Conservation (phyloP, 495 filamentous ascomycete species). For the Penicillium ochrochloron region DNA sequence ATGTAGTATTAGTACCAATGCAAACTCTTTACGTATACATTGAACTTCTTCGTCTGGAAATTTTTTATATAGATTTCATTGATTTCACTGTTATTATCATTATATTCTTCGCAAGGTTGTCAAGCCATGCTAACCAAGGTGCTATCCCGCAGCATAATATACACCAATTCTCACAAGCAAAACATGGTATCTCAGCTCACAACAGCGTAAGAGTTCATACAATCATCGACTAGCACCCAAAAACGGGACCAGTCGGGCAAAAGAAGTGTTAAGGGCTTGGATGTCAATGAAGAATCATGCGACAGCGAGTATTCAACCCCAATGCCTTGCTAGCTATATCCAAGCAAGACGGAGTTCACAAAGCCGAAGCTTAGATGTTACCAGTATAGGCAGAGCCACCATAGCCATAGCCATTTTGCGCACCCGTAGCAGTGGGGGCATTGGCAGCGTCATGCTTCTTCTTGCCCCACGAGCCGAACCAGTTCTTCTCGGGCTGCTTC, state of each 20-base stretch:
- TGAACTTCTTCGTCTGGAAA: no score
- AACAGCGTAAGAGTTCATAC: slow-evolving; percentile 27
- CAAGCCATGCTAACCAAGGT: not conserved
- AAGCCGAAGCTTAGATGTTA: slow-evolving; percentile 32
- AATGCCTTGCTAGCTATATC: not conserved
- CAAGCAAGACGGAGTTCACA: not conserved
- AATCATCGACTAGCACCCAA: slow-evolving; percentile 26
- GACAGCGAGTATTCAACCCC: not conserved
- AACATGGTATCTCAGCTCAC: slow-evolving; percentile 34
- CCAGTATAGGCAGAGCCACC: slow-evolving; percentile 47
- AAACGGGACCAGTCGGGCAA: not conserved
- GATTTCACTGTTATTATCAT: not conserved
- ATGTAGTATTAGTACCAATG: slow-evolving; percentile 13
- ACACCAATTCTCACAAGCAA: slow-evolving; percentile 24
- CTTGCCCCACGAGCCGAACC: slow-evolving; percentile 29
- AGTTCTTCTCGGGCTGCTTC: slow-evolving; percentile 32
- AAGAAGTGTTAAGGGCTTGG: not conserved
- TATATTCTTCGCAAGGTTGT: not conserved
- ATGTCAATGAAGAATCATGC: not conserved
- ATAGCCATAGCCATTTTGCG: slow-evolving; percentile 34
- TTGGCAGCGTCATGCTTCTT: slow-evolving; percentile 31
- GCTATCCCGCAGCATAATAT: slow-evolving; percentile 7
- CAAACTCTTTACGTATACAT: not conserved
- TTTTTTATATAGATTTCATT: not conserved
- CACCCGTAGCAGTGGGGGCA: slow-evolving; percentile 14